Base-by-base conservation (phyloP, 23 red algal genomes). In the Pyropia yezoensis region DNA sequence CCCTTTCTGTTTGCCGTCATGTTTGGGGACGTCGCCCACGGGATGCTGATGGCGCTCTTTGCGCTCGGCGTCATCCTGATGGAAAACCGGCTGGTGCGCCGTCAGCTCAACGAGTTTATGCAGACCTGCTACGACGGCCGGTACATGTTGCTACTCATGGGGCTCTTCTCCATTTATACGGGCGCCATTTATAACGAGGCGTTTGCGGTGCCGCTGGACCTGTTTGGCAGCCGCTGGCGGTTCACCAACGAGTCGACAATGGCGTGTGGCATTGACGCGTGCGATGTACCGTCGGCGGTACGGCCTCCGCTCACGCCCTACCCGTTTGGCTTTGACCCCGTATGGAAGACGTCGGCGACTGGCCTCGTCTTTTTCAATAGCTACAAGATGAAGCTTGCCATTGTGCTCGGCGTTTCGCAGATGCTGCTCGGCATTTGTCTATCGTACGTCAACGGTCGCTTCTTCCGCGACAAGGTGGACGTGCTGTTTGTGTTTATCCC, bases 21-120 rank as follows among this genome's bases (percentile, higher is more conserved):
- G 92, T 96, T 96, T 85, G 92, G 92, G 15, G 92, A 96, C 70
- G 70, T 96, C 69, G 92, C 85, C 19, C 92, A 96, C 75, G 92
- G 92, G 33, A 64, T 84, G 49, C 76, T 96, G 14, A 96, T 96
- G 92, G 69, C 83, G 14, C 62, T 80, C 11, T 82, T 85, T 55
- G 92, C 92, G 18, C 60, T 75, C 4, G 80, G 66, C 32, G 59
- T 96, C 51, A 63, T 89, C 23, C 18, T 81, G 33, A 70, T 72
- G 64, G 92, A 96, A 51, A 61, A 66, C 33, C 49, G 75, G 33
- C 81, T 96, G 59, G 67, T 71, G 17, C 75, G 76, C 62, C 69
- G 72, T 30, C 62, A 79, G 34, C 74, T 89, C 53, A 78, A 73
- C 65, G 92, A 96, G 77, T 79, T 96, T 18, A 70, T 96, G 81